These are phyloP conservation scores for Penicillium hordei DNA, from an alignment of 2,329 filamentous ascomycete species.

Conservation along the genomic window DNA sequence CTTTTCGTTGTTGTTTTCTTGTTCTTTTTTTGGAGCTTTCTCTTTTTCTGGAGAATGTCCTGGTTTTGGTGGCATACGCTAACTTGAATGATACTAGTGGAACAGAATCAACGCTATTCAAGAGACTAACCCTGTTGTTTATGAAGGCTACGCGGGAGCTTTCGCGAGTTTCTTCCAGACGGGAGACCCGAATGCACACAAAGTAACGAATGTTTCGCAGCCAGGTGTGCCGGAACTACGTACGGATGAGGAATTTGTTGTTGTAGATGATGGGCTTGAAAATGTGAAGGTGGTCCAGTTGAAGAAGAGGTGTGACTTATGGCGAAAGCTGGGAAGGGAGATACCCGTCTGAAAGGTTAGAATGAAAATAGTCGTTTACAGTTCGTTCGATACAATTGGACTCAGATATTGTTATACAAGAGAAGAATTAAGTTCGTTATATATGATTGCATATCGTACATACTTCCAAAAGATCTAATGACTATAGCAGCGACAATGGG, in stretches of 20 bases:
- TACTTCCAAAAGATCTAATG: constrained; percentile 11
- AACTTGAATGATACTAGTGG: constrained; percentile 46
- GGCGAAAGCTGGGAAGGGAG: constrained; percentile 48
- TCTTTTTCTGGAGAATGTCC: no score
- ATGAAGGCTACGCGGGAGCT: constrained; percentile 58
- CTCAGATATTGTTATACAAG: neutral
- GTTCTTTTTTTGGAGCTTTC: no score
- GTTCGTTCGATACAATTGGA: neutral
- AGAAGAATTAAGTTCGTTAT: constrained; percentile 10
- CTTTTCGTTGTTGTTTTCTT: neutral
- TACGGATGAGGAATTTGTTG: constrained; percentile 52
- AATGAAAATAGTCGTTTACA: neutral
- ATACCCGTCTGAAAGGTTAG: constrained; percentile 45
- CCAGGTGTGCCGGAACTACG: constrained; percentile 46
- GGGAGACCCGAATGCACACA: constrained; percentile 58
- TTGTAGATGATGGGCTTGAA: constrained; percentile 49
- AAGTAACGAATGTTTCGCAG: constrained; percentile 50
- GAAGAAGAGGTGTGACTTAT: constrained; percentile 54
- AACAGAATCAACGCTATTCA: constrained; percentile 57
- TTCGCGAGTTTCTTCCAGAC: constrained; percentile 62
- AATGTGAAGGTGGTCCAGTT: constrained; percentile 43
- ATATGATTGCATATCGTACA: constrained; percentile 14
- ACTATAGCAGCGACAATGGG: constrained; percentile 12
- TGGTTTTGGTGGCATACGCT: neutral
- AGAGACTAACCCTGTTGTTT: constrained; percentile 53